Conservation (phyloP, 2,329 filamentous ascomycete genomes). For the Alternaria solani region DNA sequence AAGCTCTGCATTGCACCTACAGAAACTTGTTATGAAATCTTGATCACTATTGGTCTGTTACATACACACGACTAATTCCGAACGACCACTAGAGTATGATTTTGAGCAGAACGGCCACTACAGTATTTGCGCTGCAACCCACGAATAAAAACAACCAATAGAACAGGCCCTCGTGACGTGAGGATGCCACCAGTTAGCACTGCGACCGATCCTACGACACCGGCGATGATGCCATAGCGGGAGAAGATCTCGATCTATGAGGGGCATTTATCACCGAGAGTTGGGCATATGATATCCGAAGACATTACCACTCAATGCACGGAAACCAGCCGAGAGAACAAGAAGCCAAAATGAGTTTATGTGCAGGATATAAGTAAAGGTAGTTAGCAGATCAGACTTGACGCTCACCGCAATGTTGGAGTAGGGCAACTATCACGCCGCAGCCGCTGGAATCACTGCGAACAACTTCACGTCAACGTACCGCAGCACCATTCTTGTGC, state of each 20-base stretch:
- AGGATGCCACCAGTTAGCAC: not conserved
- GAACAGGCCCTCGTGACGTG: too few relatives aligned
- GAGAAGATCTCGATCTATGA: constrained; percentile 1
- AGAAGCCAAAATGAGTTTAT: too few relatives aligned
- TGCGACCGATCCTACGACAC: not conserved
- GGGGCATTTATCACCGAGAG: not conserved
- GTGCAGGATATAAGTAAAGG: too few relatives aligned
- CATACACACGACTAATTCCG: too few relatives aligned
- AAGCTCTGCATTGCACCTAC: not conserved
- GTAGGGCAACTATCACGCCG: constrained; percentile 1
- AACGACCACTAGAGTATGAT: too few relatives aligned
- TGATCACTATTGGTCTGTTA: not conserved
- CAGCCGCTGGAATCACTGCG: not conserved
- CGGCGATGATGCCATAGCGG: not conserved
- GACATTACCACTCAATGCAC: too few relatives aligned
- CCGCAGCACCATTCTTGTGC: not conserved
- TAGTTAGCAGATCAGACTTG: too few relatives aligned
- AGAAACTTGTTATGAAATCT: not conserved
- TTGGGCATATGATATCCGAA: too few relatives aligned
- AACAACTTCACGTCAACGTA: not conserved
- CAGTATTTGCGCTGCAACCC: too few relatives aligned
- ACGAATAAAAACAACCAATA: too few relatives aligned
- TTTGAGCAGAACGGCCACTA: too few relatives aligned
- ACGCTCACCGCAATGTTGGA: constrained; percentile 1
- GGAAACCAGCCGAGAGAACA: too few relatives aligned